Percentiles rank a stretch among this genome's conserved stretches.
Conservation (phyloP, 352 stramenopile genomes). For the Phytopythium chamaehyphon region DNA sequence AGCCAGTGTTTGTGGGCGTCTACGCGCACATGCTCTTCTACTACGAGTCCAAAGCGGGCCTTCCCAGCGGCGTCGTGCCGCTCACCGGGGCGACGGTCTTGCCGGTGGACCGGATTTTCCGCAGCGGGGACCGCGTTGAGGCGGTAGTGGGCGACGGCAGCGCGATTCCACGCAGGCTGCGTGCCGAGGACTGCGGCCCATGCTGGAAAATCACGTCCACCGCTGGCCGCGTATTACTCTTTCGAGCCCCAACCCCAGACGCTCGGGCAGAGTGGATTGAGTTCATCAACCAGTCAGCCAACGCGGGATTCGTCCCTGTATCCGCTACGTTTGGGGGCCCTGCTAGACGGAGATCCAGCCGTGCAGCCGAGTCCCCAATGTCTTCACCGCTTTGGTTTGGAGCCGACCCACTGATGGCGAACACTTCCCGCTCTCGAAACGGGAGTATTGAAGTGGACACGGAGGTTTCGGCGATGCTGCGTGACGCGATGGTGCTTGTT, state of each 20-base stretch:
- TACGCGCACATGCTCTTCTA: constrained; percentile 66
- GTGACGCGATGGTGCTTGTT: constrained; percentile 61
- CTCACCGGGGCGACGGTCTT: constrained; percentile 41
- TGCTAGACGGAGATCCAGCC: background rate
- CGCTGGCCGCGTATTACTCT: constrained; percentile 52
- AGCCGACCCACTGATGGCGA: background rate
- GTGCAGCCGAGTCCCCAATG: constrained; percentile 12
- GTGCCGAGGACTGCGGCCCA: constrained; percentile 51
- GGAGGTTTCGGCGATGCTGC: constrained; percentile 57
- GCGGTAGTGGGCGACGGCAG: background rate
- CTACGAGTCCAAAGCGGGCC: constrained; percentile 46
- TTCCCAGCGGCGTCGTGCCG: constrained; percentile 50
- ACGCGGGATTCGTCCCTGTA: constrained; percentile 11
- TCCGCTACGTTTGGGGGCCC: background rate
- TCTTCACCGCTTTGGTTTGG: constrained; percentile 12
- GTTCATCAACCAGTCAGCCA: constrained; percentile 30
- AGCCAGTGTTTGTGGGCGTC: constrained; percentile 48
- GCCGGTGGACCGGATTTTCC: constrained; percentile 59
- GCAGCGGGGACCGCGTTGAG: constrained; percentile 18
- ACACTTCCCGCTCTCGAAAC: constrained; percentile 9
- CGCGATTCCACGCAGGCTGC: background rate
- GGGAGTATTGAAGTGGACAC: constrained; percentile 18
- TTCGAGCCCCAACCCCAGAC: constrained; percentile 49
- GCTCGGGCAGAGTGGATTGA: constrained; percentile 51
- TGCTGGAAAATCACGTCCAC: constrained; percentile 73